Evolutionary conservation across 2,329 filamentous ascomycete species (phyloP), one percentile per base, ranked within the genome.

Genomic region (Xylariomycetidae sp.): DNA sequence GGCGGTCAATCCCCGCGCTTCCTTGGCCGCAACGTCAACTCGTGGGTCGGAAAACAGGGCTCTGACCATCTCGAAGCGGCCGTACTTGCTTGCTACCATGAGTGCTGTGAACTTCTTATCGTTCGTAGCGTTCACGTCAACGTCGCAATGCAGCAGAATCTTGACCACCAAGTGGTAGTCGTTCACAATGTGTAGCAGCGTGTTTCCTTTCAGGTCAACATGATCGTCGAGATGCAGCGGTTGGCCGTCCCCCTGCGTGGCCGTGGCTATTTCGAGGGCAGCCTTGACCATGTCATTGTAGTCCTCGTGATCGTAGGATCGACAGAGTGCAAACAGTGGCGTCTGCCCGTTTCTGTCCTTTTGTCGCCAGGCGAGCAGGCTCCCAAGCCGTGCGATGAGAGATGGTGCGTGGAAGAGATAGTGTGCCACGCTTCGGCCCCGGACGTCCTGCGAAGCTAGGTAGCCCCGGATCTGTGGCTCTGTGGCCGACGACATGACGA

Each of bases 51-150:
- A 75, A 57, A 94, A 96, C 5, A 98, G 70, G 8, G 82, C 80
- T 38, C 89, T 74, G 13, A 98, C 90, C 69, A 95, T 86, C 49
- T 96, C 92, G 34, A 94, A 83, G 42, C 92, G 78, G 20, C 92
- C 92, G 54, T 96, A 98, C 58, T 98, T 98, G 72, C 90, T 96
- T 6, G 90, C 90, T 42, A 98, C 84, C 92, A 98, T 98, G 36
- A 98, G 68, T 2, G 92, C 82, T 0, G 93, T 98, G 54, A 98
- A 96, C 29, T 78, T 82, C 63, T 87, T 95, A 49, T 96, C 89
- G 53, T 98, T 98, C 7, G 82, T 84, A 7, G 90, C 89, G 60
- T 98, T 98, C 35, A 90, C 85, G 53, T 98, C 88, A n/a, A 88
- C 83, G 47, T 98, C 92, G 60, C 89, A 94, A 39, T 82, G 75